These are phyloP conservation scores for Penicillium salamii DNA, from an alignment of 495 filamentous ascomycete genomes.

Conservation along the genomic window DNA sequence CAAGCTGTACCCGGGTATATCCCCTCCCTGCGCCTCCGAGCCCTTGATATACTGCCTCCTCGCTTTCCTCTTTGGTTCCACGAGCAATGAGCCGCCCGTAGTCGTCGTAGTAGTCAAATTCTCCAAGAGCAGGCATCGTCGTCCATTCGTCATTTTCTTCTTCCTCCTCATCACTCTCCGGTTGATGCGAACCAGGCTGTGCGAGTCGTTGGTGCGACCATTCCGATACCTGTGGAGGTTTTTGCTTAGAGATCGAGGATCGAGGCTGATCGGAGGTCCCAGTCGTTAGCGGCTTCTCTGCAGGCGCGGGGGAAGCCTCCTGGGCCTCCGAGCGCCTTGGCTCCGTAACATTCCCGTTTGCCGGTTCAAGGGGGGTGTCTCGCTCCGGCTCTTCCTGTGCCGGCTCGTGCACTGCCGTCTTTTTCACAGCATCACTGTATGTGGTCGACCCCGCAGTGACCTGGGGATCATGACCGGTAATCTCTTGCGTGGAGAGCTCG, in stretches of 20 bases:
- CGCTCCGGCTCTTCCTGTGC: neutral
- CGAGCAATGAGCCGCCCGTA: conserved; percentile 81
- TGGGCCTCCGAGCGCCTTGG: neutral
- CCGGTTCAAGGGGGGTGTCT: neutral
- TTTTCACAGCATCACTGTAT: conserved; percentile 2
- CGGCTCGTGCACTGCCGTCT: conserved; percentile 1
- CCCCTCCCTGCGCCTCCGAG: conserved; percentile 88
- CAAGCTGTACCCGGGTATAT: conserved; percentile 88
- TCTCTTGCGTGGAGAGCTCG: conserved; percentile 17
- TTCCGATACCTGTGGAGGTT: conserved; percentile 57
- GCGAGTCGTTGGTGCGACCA: conserved; percentile 89
- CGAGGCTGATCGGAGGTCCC: conserved; percentile 10
- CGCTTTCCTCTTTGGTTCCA: conserved; percentile 68
- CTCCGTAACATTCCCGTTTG: neutral
- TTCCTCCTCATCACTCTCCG: conserved; percentile 39
- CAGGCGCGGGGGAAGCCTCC: neutral
- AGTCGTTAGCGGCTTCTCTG: conserved; percentile 12
- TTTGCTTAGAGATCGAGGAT: conserved; percentile 20
- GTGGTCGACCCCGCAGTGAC: neutral
- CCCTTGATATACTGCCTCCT: conserved; percentile 67
- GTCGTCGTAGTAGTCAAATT: conserved; percentile 94
- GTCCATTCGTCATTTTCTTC: conserved; percentile 75
- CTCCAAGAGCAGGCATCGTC: conserved; percentile 87
- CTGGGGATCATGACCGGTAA: conserved; percentile 22
- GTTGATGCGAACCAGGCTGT: conserved; percentile 45